Evolutionary conservation across 352 stramenopile genomes (phyloP).

Genomic region (Pythium phragmitis): DNA sequence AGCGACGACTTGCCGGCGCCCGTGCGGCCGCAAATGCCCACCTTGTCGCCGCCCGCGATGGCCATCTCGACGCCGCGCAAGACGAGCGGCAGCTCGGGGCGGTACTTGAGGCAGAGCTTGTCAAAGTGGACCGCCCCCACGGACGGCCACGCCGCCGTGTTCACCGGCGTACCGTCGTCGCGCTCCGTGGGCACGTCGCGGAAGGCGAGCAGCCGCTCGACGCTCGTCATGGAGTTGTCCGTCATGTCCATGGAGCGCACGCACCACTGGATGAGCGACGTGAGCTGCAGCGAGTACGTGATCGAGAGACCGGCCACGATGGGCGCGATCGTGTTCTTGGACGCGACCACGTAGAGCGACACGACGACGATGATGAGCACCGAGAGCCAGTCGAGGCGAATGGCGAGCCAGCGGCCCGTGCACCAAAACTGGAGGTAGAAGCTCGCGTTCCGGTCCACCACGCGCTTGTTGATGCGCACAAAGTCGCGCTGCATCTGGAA

Average conservation of each 20-base stretch:
- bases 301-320: slow-evolving; percentile 78
- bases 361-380: slow-evolving; percentile 32
- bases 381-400: slow-evolving; percentile 43
- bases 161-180: slow-evolving; percentile 62
- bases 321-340: slow-evolving; percentile 5
- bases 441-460: slow-evolving; percentile 38
- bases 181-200: slow-evolving; percentile 29
- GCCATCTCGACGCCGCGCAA: slow-evolving; percentile 34
- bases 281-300: slow-evolving; percentile 88
- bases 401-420: slow-evolving; percentile 35
- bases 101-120: slow-evolving; percentile 43
- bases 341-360: slow-evolving; percentile 26
- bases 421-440: slow-evolving; percentile 36
- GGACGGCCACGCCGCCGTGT: slow-evolving; percentile 38
- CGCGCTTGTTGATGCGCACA: slow-evolving; percentile 18
- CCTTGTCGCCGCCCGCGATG: slow-evolving; percentile 79
- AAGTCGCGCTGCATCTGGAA: slow-evolving; percentile 33
- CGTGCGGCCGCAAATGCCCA: slow-evolving; percentile 62
- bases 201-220: slow-evolving; percentile 54
- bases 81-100: slow-evolving; percentile 42
- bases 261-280: slow-evolving; percentile 87
- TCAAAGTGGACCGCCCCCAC: slow-evolving; percentile 41
- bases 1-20: slow-evolving; percentile 46
- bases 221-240: slow-evolving; percentile 91
- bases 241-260: slow-evolving; percentile 86